phyloP scores from a whole-genome alignment of 2,329 filamentous ascomycete genomes.

The Pseudopithomyces maydicus region DNA sequence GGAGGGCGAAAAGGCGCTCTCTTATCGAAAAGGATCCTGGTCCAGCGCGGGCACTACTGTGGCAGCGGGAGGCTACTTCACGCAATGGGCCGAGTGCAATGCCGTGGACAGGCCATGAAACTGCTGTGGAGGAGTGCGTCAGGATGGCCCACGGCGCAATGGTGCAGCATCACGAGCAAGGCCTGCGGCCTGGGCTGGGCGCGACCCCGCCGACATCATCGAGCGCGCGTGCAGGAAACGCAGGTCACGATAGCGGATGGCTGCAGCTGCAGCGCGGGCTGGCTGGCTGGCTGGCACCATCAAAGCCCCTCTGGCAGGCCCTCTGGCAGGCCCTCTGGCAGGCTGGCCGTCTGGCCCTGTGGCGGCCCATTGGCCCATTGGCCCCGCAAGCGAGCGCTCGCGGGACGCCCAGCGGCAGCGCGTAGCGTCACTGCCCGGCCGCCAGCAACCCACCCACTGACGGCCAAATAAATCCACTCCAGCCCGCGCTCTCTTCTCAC shows the following conservation, averaged over 20 bases:
- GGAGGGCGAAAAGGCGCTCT: slow-evolving; percentile 7
- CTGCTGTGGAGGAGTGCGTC: not conserved
- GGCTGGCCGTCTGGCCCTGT: not conserved
- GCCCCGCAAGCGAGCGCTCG: slow-evolving; percentile 5
- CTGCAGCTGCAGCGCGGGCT: slow-evolving; percentile 1
- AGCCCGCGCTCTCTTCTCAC: not conserved
- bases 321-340: too few relatives aligned
- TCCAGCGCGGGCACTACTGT: slow-evolving; percentile 39
- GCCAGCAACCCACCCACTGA: slow-evolving; percentile 5
- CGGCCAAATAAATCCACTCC: slow-evolving; percentile 15
- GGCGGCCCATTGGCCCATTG: not conserved
- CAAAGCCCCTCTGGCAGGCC: too few relatives aligned
- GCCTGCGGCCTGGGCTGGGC: not conserved
- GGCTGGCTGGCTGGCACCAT: too few relatives aligned
- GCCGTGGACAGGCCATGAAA: slow-evolving; percentile 7
- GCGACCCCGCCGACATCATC: slow-evolving; percentile 14
- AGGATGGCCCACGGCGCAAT: too few relatives aligned
- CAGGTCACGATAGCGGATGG: slow-evolving; percentile 7
- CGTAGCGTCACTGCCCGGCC: slow-evolving; percentile 7
- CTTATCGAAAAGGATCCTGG: slow-evolving; percentile 19
- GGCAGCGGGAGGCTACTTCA: slow-evolving; percentile 32
- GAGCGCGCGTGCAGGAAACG: slow-evolving; percentile 4
- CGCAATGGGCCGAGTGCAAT: not conserved
- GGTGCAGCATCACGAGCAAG: slow-evolving; percentile 17
- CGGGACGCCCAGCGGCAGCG: not conserved